Percentiles rank a stretch among this genome's conserved stretches.
Evolutionary conservation across 179 eudicot genomes (phyloP).

Genomic region (Silene vulgaris): DNA sequence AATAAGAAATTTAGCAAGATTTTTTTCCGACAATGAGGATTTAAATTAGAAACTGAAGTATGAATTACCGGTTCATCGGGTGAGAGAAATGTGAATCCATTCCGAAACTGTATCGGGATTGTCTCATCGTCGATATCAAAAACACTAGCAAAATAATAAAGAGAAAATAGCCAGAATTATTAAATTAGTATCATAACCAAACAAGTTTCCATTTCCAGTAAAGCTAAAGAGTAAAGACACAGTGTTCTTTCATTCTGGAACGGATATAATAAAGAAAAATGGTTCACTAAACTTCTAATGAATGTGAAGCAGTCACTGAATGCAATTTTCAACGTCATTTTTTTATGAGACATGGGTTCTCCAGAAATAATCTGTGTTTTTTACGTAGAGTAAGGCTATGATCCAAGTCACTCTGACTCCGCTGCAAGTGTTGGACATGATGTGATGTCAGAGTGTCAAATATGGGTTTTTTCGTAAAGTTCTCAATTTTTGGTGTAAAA

Average conservation of each 20-base stretch:
- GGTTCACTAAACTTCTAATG: too few relatives aligned
- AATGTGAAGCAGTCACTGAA: too few relatives aligned
- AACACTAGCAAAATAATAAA: conserved; percentile 47
- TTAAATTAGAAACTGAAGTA: not conserved
- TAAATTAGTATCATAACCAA: not conserved
- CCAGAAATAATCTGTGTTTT: too few relatives aligned
- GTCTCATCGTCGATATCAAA: conserved; percentile 77
- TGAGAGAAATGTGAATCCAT: conserved; percentile 69
- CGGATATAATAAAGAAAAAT: too few relatives aligned
- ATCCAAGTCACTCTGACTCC: too few relatives aligned
- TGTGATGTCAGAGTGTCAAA: too few relatives aligned
- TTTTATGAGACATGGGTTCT: too few relatives aligned
- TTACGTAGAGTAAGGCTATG: too few relatives aligned
- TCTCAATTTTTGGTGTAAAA: too few relatives aligned
- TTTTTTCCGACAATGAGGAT: not conserved
- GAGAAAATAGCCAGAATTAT: not conserved
- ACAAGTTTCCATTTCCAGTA: not conserved
- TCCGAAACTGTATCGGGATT: conserved; percentile 65
- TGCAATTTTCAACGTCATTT: too few relatives aligned
- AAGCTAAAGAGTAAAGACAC: not conserved
- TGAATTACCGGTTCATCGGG: conserved; percentile 76
- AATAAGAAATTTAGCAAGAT: not conserved
- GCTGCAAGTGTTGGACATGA: too few relatives aligned
- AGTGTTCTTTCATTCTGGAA: not conserved
- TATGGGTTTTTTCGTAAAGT: too few relatives aligned